A percentile compares a stretch with the other conserved stretches of the same genome.
phyloP scores from a whole-genome alignment of 768 basidiomycete species.

The Kwoniella bestiolae region DNA sequence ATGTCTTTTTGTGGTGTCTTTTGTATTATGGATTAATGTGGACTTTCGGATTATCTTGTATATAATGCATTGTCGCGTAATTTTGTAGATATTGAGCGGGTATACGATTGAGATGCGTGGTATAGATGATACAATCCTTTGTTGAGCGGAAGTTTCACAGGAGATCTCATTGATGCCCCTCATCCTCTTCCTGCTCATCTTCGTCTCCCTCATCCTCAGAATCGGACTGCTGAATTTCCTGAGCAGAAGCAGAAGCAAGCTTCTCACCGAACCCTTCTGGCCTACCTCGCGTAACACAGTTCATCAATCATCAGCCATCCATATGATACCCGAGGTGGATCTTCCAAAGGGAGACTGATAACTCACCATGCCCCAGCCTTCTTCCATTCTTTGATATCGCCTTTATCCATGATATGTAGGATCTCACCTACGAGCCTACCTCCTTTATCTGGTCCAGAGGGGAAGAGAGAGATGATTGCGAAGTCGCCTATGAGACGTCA shows the following conservation, averaged over 20 bases:
- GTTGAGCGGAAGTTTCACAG: not conserved
- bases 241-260: slow-evolving; percentile 33
- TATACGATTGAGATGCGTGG: not conserved
- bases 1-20: too few species aligned
- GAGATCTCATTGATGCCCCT: not conserved
- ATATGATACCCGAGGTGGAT: not conserved
- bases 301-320: not conserved
- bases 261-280: slow-evolving; percentile 41
- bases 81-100: too few species aligned
- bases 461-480: slow-evolving; percentile 36
- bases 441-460: slow-evolving; percentile 29
- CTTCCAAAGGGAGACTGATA: not conserved
- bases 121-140: not conserved
- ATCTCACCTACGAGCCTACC: slow-evolving; percentile 40
- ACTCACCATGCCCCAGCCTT: slow-evolving; percentile 46
- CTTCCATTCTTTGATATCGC: slow-evolving; percentile 48
- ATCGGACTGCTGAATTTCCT: slow-evolving; percentile 46
- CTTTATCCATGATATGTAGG: slow-evolving; percentile 30
- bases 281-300: too few species aligned
- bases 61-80: not conserved
- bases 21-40: too few species aligned
- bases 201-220: slow-evolving; percentile 49
- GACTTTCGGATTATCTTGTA: not conserved
- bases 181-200: slow-evolving; percentile 16
- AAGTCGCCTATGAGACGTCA: slow-evolving; percentile 32